Evolutionary conservation across 768 basidiomycete species (phyloP).

Genomic region (Mycena polygramma): DNA sequence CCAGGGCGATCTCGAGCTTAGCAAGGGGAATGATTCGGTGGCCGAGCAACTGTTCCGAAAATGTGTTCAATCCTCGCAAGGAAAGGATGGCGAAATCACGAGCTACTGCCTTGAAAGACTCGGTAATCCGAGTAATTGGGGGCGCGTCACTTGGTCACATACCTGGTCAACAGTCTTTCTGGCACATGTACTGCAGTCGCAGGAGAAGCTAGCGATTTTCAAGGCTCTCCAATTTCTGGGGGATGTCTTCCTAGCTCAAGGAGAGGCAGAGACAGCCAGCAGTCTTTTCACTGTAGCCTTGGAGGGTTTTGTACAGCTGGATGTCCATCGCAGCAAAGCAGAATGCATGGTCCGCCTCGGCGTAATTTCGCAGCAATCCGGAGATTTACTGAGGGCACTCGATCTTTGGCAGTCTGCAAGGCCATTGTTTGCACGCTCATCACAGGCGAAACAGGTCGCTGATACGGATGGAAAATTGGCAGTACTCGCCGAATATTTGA

Average conservation of each 20-base stretch:
- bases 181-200: not conserved
- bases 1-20: not conserved
- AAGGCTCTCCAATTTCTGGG: constrained; percentile 21
- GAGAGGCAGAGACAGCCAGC: not conserved
- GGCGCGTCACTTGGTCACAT: not conserved
- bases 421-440: not conserved
- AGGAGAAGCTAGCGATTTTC: constrained; percentile 8
- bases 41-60: not conserved
- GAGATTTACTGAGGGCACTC: not conserved
- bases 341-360: constrained; percentile 7
- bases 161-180: constrained; percentile 8
- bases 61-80: not conserved
- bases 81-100: constrained; percentile 13
- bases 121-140: not conserved
- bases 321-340: constrained; percentile 10
- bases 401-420: not conserved
- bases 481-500: not conserved
- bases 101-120: constrained; percentile 14
- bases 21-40: not conserved
- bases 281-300: constrained; percentile 9
- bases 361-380: not conserved
- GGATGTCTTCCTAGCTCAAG: not conserved
- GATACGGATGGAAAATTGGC: not conserved
- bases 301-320: not conserved
- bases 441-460: not conserved